Percentiles rank a stretch among this genome's conserved stretches.
Conservation (phyloP, 2,329 filamentous ascomycete genomes). For the Cadophora gregata region DNA sequence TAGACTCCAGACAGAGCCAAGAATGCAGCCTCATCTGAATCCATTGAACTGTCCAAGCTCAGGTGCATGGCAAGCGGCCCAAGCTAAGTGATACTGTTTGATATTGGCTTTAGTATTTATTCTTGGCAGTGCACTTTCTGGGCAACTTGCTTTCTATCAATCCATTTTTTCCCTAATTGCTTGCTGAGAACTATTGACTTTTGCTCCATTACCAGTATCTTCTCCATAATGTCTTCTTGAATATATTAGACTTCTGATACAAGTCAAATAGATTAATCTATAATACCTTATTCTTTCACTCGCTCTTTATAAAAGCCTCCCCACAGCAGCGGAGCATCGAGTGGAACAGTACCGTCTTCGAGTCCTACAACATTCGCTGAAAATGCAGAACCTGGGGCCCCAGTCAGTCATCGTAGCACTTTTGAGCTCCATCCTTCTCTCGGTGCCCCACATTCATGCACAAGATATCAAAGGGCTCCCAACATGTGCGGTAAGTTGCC, state of each 20-base stretch:
- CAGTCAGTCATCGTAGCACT: neutral
- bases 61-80: neutral
- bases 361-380: neutral
- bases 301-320: neutral
- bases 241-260: too few species aligned
- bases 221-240: neutral
- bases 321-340: too few species aligned
- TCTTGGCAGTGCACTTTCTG: neutral
- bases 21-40: constrained; percentile 2
- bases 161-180: neutral
- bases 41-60: neutral
- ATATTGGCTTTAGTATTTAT: neutral
- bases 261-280: too few species aligned
- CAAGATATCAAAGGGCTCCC: constrained; percentile 13
- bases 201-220: neutral
- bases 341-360: too few species aligned
- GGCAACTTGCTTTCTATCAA: neutral
- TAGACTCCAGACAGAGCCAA: neutral
- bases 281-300: too few species aligned
- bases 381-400: neutral
- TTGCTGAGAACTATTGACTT: neutral
- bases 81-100: neutral
- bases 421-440: neutral
- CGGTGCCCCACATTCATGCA: neutral
- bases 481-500: constrained; percentile 15